Percentiles rank a stretch among this genome's conserved stretches.
These are phyloP conservation scores for Aspergillus kassunensis DNA, from an alignment of 495 filamentous ascomycete genomes.

Conservation along the genomic window DNA sequence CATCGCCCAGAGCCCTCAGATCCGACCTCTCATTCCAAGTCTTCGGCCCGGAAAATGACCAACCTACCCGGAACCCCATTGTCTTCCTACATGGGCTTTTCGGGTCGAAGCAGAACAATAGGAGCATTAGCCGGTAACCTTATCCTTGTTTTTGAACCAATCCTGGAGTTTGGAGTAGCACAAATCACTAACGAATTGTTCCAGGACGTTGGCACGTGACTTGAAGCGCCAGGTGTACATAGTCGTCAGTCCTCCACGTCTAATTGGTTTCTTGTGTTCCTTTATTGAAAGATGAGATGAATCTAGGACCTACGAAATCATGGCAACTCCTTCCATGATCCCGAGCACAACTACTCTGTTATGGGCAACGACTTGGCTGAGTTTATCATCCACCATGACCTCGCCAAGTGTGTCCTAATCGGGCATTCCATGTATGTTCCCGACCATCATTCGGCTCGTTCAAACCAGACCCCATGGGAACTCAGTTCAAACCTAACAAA, in stretches of 20 bases:
- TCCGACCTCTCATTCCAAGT: conserved; percentile 41
- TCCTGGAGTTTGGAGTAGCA: not conserved
- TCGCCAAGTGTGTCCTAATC: conserved; percentile 70
- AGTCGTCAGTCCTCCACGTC: conserved; percentile 51
- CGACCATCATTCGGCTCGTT: no score
- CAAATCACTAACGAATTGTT: conserved; percentile 20
- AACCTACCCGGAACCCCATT: conserved; percentile 56
- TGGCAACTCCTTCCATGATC: conserved; percentile 79
- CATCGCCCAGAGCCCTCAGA: conserved; percentile 21
- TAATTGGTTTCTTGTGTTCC: no score
- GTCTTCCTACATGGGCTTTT: conserved; percentile 93
- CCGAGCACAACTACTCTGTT: conserved; percentile 71
- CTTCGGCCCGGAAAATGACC: conserved; percentile 36
- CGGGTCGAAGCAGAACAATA: conserved; percentile 92
- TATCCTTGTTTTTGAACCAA: conserved; percentile 22
- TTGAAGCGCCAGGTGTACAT: conserved; percentile 78
- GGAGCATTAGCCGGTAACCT: conserved; percentile 92
- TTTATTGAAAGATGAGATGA: not conserved
- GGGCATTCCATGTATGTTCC: conserved; percentile 85
- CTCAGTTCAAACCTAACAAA: not conserved
- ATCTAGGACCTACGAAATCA: conserved; percentile 88
- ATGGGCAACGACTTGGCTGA: conserved; percentile 84
- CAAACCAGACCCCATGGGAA: no score
- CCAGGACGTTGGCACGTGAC: conserved; percentile 76
- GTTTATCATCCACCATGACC: conserved; percentile 72